Evolutionary conservation across 2,329 filamentous ascomycete genomes (phyloP).

Genomic region (Xylaria sp.): DNA sequence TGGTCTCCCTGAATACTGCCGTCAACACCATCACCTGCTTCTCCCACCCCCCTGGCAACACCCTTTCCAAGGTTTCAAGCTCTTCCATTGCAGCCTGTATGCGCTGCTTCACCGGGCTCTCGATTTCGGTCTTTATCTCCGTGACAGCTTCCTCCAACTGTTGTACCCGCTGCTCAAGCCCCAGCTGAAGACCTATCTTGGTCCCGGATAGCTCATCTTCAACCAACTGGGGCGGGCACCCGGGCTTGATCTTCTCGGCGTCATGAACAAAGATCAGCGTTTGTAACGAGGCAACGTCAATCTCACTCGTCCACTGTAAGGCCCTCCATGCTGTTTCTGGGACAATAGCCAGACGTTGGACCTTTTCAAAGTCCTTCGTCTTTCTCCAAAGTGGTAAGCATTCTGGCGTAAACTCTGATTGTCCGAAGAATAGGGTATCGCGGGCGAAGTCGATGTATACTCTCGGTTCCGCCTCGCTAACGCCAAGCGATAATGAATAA

Average conservation of each 20-base stretch:
- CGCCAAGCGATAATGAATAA: conserved; percentile 39
- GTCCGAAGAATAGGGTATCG: conserved; percentile 43
- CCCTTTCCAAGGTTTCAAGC: conserved; percentile 40
- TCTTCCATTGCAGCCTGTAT: conserved; percentile 42
- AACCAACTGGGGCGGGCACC: conserved; percentile 34
- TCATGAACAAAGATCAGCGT: conserved; percentile 43
- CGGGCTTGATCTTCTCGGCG: conserved; percentile 36
- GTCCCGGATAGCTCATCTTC: conserved; percentile 35
- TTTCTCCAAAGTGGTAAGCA: conserved; percentile 38
- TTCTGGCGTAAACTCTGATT: conserved; percentile 37
- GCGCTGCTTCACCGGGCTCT: conserved; percentile 38
- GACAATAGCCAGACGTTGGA: conserved; percentile 40
- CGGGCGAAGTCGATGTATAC: conserved; percentile 42
- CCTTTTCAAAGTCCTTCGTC: conserved; percentile 36
- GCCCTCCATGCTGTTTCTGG: conserved; percentile 43
- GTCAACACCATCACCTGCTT: conserved; percentile 40
- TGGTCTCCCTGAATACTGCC: conserved; percentile 39
- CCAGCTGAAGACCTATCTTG: conserved; percentile 29
- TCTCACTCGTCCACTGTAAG: conserved; percentile 36
- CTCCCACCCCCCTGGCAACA: conserved; percentile 40
- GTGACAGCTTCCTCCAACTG: conserved; percentile 29
- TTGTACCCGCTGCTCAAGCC: conserved; percentile 31
- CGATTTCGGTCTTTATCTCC: conserved; percentile 15
- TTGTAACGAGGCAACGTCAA: conserved; percentile 36
- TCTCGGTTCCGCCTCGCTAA: conserved; percentile 33